Base-by-base conservation (phyloP, 148 eudicot genomes). In the Fagopyrum tataricum region DNA sequence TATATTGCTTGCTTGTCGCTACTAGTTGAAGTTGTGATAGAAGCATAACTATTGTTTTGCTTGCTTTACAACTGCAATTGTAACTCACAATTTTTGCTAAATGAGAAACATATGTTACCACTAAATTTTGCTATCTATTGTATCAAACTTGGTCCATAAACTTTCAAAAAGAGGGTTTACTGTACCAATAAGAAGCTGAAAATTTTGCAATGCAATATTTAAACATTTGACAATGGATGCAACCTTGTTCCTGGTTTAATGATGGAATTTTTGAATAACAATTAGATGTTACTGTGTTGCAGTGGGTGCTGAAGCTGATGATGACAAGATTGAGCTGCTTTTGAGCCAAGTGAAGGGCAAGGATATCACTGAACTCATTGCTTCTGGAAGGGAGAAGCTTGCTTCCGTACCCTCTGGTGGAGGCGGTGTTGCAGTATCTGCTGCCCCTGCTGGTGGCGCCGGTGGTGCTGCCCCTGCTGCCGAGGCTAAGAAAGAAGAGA, bases 361-460 rank as follows among this genome's bases (percentile, higher is more conserved):
- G 73, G 87, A 90, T 46, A 79, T 92, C 73, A 81, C 90, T 18
- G 96, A 92, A 70, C 76, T 92, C 48, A 80, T 92, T 78, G 97
- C 97, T 0, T 44, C 90, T 37, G 97, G 97, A 75, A 83, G 97
- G 78, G 93, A 89, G 74, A 92, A 90, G 84, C 83, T 92, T 61
- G 97, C 97, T 71, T 90, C 97, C 18, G 90, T 92, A 5, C 96
- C 96, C 1, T 47, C 96, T 13, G 97, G 97, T 41, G 97, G 96
- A 48, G 96, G 97, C 62, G 92, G 76, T 21, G 83, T 79, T 59
- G 93, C 82, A 2, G 91, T 77, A 7, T 72, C 85, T 18, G 83
- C 92, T 14, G 84, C 84, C 20, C 81, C 84, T 39, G 80, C 84
- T 75, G 91, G 75, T 43, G 88, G 78, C 5, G 87, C 76, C 15